These are phyloP conservation scores for Penicillium sp. DNA, from an alignment of 2,329 filamentous ascomycete genomes.

Conservation along the genomic window DNA sequence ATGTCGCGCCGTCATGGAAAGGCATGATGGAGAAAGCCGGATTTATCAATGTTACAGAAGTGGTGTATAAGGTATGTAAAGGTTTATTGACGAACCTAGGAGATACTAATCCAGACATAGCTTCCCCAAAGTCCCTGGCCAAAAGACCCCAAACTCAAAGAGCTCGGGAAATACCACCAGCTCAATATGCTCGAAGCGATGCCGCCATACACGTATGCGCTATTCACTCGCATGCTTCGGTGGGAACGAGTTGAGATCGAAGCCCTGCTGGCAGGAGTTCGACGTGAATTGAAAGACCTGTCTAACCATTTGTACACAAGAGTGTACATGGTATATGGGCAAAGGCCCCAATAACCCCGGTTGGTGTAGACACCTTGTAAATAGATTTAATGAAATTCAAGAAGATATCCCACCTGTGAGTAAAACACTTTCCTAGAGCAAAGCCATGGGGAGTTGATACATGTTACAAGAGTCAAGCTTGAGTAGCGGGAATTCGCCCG, in stretches of 20 bases:
- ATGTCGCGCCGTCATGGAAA: constrained; percentile 36
- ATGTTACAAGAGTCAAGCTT: too few species aligned
- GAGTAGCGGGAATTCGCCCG: too few species aligned
- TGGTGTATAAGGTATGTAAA: constrained; percentile 41
- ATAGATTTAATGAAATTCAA: not conserved
- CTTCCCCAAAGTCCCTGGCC: constrained; percentile 56
- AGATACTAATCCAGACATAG: constrained; percentile 15
- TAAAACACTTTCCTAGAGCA: not conserved
- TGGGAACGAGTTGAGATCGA: constrained; percentile 40
- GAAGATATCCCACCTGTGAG: not conserved
- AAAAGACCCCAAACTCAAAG: constrained; percentile 51
- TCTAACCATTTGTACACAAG: constrained; percentile 38
- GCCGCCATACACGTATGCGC: constrained; percentile 34
- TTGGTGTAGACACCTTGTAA: not conserved
- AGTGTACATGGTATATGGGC: constrained; percentile 32
- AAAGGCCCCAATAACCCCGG: constrained; percentile 17
- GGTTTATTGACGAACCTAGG: too few species aligned
- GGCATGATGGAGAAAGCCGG: constrained; percentile 51
- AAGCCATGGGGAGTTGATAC: not conserved
- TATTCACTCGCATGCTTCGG: constrained; percentile 41
- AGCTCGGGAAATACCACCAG: constrained; percentile 46
- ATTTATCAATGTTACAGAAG: constrained; percentile 54
- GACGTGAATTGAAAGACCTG: constrained; percentile 37
- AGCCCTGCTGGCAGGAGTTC: constrained; percentile 39
- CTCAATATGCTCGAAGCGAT: constrained; percentile 39